A percentile compares a stretch with the other conserved stretches of the same genome.
Conservation (phyloP, 208 protist genomes). For the Crithidia expoeki region DNA sequence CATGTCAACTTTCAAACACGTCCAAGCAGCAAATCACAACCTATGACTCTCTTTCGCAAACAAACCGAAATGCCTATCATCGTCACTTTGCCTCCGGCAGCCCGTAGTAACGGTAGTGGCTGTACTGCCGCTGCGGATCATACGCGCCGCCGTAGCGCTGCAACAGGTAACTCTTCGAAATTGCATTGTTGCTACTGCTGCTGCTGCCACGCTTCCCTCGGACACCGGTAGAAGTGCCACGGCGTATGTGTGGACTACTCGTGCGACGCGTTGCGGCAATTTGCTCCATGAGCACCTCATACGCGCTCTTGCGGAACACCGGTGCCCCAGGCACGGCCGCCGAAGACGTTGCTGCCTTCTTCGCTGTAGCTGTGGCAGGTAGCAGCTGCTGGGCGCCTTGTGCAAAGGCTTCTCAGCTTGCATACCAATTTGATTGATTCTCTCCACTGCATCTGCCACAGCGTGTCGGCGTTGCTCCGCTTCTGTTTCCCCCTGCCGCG, state of each 20-base stretch:
- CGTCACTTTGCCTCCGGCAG: constrained; percentile 37
- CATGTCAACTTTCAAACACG: no score
- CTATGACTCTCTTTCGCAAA: no score
- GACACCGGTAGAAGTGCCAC: constrained; percentile 4
- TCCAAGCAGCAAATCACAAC: no score
- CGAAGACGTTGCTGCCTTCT: neutral
- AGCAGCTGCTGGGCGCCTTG: constrained; percentile 9
- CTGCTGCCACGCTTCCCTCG: neutral
- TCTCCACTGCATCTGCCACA: constrained; percentile 55
- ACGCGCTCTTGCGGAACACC: constrained; percentile 49
- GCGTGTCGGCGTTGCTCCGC: constrained; percentile 53
- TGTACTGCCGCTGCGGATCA: constrained; percentile 63
- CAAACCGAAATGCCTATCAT: no score
- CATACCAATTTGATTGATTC: constrained; percentile 58
- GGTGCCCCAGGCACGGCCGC: constrained; percentile 4
- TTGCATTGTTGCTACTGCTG: neutral
- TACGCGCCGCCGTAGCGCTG: constrained; percentile 72
- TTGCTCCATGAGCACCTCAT: constrained; percentile 54
- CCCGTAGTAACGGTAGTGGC: constrained; percentile 71
- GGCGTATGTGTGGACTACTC: neutral
- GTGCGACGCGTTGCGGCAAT: constrained; percentile 27
- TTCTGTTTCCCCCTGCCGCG: constrained; percentile 28
- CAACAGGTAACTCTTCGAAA: constrained; percentile 65
- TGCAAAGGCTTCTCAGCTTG: constrained; percentile 44
- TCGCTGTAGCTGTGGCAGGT: neutral